Evolutionary conservation across 2,329 filamentous ascomycete species (phyloP), one percentile per base, ranked within the genome.

Genomic region (Stachybotrys echinatus): DNA sequence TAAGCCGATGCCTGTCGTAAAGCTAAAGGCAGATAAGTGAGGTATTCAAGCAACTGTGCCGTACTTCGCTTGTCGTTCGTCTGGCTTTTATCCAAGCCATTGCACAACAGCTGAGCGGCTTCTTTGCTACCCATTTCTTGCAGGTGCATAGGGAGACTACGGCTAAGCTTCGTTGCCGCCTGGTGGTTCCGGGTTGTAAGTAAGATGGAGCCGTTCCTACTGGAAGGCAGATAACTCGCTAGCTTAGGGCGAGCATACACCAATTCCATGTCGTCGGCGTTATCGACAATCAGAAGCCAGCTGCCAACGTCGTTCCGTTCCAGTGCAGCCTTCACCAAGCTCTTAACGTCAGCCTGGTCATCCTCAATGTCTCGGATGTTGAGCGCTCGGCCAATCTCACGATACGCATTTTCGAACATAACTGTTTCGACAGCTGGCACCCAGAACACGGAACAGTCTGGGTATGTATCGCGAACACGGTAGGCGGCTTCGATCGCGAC

Each of bases 221-320:
- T 19, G 38, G n/a, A 40, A 40, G 38, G 38, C 6, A 19, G 6
- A 40, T 40, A 40, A 8, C 7, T 8, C 38, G n/a, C n/a, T 7
- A 19, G 18, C 17, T 40, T 17, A 8, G 12, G 17, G 38, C 38
- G 6, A 7, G 27, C 17, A 17, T 8, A 40, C 38, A 40, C 6
- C 47, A 3, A 72, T 2, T 63, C 50, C 5, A 45, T 44, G 49
- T 76, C 68, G 48, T 76, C 70, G 14, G 68, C 70, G 46, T 74
- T 76, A 48, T 77, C 72, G 14, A 76, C 47, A 39, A 77, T 58
- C 37, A 76, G 49, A 2, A 76, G 58, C 73, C 71, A 76, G 23
- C 1, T 52, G 50, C 2, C 12, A 12, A 12, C 12, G 27, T 31
- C 27, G 27, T 31, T 31, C 63, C 60, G 19, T 5, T 6, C 2